These are phyloP conservation scores for Guillardia theta DNA, from an alignment of 78 protist species.

Conservation along the genomic window DNA sequence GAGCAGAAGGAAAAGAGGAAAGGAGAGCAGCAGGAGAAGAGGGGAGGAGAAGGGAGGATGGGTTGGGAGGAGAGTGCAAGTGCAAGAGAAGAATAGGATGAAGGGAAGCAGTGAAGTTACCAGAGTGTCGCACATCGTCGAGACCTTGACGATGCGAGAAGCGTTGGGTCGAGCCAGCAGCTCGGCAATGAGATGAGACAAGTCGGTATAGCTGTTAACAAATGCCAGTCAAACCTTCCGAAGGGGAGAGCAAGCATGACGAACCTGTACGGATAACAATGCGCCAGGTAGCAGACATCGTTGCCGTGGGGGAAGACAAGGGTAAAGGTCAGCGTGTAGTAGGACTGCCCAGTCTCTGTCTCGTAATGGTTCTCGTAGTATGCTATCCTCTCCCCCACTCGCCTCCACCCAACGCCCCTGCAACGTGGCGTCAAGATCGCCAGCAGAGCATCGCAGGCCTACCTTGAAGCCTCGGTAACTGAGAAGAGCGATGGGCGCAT, in stretches of 20 bases:
- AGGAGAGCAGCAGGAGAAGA: neutral
- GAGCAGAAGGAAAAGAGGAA: neutral
- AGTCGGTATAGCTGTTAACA: conserved; percentile 8
- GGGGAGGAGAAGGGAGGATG: neutral
- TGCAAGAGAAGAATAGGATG: no score
- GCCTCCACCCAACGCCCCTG: conserved; percentile 6
- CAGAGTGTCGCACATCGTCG: neutral
- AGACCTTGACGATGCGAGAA: neutral
- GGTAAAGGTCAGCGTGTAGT: conserved; percentile 40
- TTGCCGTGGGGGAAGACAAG: conserved; percentile 1
- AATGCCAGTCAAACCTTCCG: no score
- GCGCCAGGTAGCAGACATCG: conserved; percentile 31
- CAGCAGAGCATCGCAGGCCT: no score
- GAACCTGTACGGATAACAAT: conserved; percentile 19
- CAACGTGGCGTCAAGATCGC: no score
- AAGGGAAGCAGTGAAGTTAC: no score
- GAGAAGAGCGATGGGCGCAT: conserved; percentile 35
- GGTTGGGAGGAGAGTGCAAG: no score
- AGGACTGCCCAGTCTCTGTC: neutral
- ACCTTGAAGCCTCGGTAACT: neutral
- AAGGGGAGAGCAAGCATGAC: no score
- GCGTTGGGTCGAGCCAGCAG: conserved; percentile 14
- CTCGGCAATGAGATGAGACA: neutral
- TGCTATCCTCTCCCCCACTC: neutral
- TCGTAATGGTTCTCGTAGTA: conserved; percentile 23